phyloP scores from a whole-genome alignment of 2,329 filamentous ascomycete genomes.

The Talaromyces sp. region DNA sequence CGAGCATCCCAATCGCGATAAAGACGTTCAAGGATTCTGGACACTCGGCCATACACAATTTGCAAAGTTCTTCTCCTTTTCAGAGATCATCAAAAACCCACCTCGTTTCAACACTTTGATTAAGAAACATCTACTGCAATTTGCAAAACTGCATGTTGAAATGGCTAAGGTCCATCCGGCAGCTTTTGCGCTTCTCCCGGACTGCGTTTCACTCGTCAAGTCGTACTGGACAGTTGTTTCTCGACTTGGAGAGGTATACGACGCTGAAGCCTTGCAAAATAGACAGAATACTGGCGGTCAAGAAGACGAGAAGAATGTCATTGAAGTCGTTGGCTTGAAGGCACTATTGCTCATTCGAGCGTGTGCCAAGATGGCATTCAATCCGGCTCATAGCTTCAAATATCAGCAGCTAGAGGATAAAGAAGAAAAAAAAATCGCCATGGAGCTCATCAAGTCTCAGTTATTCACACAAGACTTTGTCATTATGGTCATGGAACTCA shows the following conservation, averaged over 20 bases:
- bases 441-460: conserved; percentile 64
- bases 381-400: conserved; percentile 75
- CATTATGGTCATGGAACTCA: conserved; percentile 73
- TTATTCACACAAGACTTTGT: conserved; percentile 75
- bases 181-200: conserved; percentile 77
- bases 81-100: conserved; percentile 55
- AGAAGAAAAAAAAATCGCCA: conserved; percentile 68
- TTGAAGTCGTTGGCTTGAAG: conserved; percentile 77
- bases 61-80: conserved; percentile 65
- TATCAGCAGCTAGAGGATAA: conserved; percentile 72
- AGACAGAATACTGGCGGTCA: conserved; percentile 44
- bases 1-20: conserved; percentile 75
- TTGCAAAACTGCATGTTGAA: conserved; percentile 85
- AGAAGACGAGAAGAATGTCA: conserved; percentile 53
- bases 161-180: conserved; percentile 77
- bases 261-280: conserved; percentile 22
- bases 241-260: conserved; percentile 68
- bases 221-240: conserved; percentile 83
- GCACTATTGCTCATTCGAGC: conserved; percentile 77
- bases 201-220: conserved; percentile 70
- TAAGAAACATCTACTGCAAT: conserved; percentile 84
- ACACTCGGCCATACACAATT: conserved; percentile 71
- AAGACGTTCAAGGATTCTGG: conserved; percentile 77
- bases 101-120: conserved; percentile 58
- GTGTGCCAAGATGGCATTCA: conserved; percentile 81